Evolutionary conservation across 768 basidiomycete species (phyloP), one percentile per base, ranked within the genome.

Genomic region (Auriscalpium microsporum): DNA sequence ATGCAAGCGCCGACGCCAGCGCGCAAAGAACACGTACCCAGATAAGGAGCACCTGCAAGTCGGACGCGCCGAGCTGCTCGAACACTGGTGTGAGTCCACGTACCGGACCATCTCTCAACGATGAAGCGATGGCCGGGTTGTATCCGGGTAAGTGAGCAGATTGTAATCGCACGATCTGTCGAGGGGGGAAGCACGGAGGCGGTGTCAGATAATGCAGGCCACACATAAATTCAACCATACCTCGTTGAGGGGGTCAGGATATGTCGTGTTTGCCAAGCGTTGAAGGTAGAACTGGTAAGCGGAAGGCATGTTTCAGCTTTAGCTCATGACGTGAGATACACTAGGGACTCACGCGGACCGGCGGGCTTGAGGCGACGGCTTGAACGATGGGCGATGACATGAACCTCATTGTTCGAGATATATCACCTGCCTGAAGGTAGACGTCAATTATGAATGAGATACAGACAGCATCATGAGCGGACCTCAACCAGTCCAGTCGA

Each of bases 371-470:
- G 0, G 85, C 77, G 10, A 87, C 61, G 11, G 77, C 72, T 68
- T 88, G 86, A n/a, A 88, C 76, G 13, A 89, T 61, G 0, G 87
- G 86, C 2, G 84, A 82, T 6, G 86, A 87, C 79, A 90, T 86
- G 66, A 89, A 82, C 66, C 84, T 87, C 10, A 82, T 77, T 0
- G 87, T 89, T 17, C 83, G 77, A 34, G 87, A 86, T 57, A 90
- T 75, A 65, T 89, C 87, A 35, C 64, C 65, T 0, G 83, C 74
- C 82, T 87, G 58, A 11, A 17, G 34, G 34, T 10, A 33, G 21
- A 42, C 21, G 8, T 16, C 10, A 45, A 33, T 45, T 8, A 17
- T 8, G 16, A 49, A 33, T 33, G 47, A 17, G 19, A 28, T 7
- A 19, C 5, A 13, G 44, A 33, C 19, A 53, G n/a, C 19, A 49